Conservation (phyloP, 257 asterid genomes). For the Solanum arcanum region DNA sequence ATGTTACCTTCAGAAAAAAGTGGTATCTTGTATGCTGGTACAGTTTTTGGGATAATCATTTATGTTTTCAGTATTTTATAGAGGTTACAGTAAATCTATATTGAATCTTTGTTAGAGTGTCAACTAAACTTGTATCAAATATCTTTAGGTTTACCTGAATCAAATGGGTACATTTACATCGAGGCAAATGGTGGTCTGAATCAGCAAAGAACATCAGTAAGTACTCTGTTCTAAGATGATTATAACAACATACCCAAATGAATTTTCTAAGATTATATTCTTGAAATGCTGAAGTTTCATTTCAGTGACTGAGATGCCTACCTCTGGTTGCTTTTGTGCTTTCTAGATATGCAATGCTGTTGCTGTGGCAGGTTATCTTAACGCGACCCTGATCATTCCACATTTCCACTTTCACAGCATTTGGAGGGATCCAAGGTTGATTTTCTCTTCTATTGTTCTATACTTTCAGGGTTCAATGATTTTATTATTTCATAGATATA, state of each 20-base stretch:
- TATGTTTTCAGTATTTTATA: neutral
- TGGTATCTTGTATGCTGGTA: neutral
- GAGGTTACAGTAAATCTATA: neutral
- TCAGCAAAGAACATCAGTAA: slow-evolving; percentile 96
- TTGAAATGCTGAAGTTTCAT: neutral
- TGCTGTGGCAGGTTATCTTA: slow-evolving; percentile 96
- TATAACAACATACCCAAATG: neutral
- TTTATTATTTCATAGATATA: neutral
- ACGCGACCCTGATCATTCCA: slow-evolving; percentile 91
- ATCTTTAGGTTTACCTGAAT: slow-evolving; percentile 32
- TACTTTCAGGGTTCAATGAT: neutral
- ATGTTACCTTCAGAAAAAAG: too few relatives aligned
- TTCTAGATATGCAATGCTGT: slow-evolving; percentile 97
- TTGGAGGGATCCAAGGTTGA: slow-evolving; percentile 96
- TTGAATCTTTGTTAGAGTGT: neutral
- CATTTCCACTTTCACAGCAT: slow-evolving; percentile 92
- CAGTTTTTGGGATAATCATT: neutral
- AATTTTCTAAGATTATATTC: neutral
- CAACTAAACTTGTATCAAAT: neutral
- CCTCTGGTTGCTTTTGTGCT: slow-evolving; percentile 12
- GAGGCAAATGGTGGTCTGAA: slow-evolving; percentile 98
- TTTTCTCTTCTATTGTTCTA: neutral
- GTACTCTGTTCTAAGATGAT: neutral
- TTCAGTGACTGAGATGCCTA: neutral
- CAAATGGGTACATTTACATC: slow-evolving; percentile 38